Evolutionary conservation across 2,329 filamentous ascomycete species (phyloP).

Genomic region (Neoarthrinium moseri): DNA sequence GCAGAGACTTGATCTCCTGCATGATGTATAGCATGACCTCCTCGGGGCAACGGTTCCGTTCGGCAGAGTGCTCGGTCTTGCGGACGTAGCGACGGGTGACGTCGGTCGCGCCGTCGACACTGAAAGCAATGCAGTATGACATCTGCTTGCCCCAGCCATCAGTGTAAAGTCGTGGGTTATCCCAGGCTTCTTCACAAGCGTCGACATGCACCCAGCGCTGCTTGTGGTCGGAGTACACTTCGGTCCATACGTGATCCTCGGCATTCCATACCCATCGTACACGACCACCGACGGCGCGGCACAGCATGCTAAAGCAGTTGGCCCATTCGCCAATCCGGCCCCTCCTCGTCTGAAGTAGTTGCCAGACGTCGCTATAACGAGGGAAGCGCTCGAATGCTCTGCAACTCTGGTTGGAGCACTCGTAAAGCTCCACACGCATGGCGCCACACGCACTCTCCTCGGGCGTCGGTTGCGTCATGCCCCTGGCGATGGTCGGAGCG

Average conservation of each 20-base stretch:
- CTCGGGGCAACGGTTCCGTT: constrained; percentile 79
- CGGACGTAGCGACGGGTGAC: constrained; percentile 23
- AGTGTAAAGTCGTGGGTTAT: constrained; percentile 87
- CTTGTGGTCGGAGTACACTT: constrained; percentile 92
- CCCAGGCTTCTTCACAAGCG: constrained; percentile 91
- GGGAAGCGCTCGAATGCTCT: constrained; percentile 85
- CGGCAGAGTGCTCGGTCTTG: constrained; percentile 45
- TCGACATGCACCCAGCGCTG: constrained; percentile 97
- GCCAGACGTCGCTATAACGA: constrained; percentile 93
- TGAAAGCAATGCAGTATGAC: constrained; percentile 96
- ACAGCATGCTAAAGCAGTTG: constrained; percentile 98
- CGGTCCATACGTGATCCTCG: constrained; percentile 97
- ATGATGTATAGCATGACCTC: constrained; percentile 89
- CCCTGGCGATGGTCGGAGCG: constrained; percentile 78
- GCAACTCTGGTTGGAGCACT: constrained; percentile 76
- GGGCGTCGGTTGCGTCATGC: constrained; percentile 79
- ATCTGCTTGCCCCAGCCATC: constrained; percentile 97
- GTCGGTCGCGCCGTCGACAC: constrained; percentile 75
- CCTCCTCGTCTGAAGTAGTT: constrained; percentile 79
- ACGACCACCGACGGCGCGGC: constrained; percentile 83
- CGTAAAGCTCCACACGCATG: constrained; percentile 83
- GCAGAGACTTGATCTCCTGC: constrained; percentile 83
- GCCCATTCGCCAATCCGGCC: constrained; percentile 95
- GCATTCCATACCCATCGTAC: constrained; percentile 98
- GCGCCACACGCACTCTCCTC: constrained; percentile 91